phyloP scores from a whole-genome alignment of 2,329 filamentous ascomycete species.

The Magnaporthiopsis rhizophila region DNA sequence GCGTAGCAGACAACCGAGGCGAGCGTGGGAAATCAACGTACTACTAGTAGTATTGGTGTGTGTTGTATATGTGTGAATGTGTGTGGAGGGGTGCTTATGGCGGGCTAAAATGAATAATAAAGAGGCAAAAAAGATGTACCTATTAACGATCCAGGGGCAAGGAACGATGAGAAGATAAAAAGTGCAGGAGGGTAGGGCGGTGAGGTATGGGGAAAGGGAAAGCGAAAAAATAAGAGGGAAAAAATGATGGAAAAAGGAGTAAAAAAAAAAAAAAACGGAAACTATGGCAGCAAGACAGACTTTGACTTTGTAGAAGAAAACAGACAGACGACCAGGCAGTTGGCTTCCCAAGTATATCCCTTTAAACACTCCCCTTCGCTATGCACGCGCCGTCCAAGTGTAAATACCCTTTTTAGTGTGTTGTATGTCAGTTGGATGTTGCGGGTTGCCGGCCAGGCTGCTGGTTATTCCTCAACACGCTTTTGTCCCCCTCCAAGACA shows the following conservation, averaged over 20 bases:
- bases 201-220: neutral
- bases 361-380: conserved; percentile 7
- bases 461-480: neutral
- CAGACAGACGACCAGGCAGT: neutral
- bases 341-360: conserved; percentile 4
- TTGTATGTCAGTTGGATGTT: neutral
- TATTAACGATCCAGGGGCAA: neutral
- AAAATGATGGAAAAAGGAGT: neutral
- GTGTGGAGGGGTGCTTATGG: no score
- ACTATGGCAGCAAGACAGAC: neutral
- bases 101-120: neutral
- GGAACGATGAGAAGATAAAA: neutral
- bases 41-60: neutral
- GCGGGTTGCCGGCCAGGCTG: neutral
- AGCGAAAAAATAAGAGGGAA: neutral
- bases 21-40: neutral
- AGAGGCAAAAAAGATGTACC: neutral
- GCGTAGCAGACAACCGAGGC: neutral
- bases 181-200: neutral
- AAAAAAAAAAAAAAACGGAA: neutral
- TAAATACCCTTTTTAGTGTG: neutral
- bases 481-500: neutral
- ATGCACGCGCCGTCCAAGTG: conserved; percentile 7
- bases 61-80: neutral
- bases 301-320: neutral